phyloP scores from a whole-genome alignment of 2,329 filamentous ascomycete species.

The Aspergillus eucalypticola region DNA sequence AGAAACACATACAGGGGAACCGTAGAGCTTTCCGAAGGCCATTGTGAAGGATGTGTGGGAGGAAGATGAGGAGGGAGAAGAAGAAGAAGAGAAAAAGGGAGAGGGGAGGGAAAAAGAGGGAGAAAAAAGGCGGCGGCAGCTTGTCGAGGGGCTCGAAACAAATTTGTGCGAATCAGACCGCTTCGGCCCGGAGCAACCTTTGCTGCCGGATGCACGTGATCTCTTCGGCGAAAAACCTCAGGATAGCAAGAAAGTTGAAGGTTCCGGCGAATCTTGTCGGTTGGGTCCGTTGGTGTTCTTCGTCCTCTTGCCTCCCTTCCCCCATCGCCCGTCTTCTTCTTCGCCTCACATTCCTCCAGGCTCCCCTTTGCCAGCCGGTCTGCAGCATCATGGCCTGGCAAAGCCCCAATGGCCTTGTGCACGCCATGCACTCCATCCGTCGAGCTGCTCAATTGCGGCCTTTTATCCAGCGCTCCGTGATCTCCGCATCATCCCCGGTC shows the following conservation, averaged over 20 bases:
- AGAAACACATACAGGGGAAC: slow-evolving; percentile 66
- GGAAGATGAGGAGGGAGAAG: slow-evolving; percentile 20
- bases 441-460: slow-evolving; percentile 37
- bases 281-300: background rate
- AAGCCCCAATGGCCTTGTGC: slow-evolving; percentile 36
- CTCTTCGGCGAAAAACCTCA: slow-evolving; percentile 27
- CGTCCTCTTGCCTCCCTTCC: background rate
- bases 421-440: slow-evolving; percentile 37
- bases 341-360: slow-evolving; percentile 5
- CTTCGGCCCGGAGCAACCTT: slow-evolving; percentile 30
- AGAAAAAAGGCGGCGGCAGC: slow-evolving; percentile 13
- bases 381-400: slow-evolving; percentile 39
- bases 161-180: slow-evolving; percentile 32
- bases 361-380: slow-evolving; percentile 14
- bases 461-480: slow-evolving; percentile 44
- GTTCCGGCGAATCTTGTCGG: slow-evolving; percentile 4
- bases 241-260: slow-evolving; percentile 13
- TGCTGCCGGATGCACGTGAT: slow-evolving; percentile 27
- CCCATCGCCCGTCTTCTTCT: background rate
- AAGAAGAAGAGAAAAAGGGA: slow-evolving; percentile 19
- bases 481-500: slow-evolving; percentile 20
- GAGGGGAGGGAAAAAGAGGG: slow-evolving; percentile 16
- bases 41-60: slow-evolving; percentile 58
- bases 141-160: slow-evolving; percentile 14
- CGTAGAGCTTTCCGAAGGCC: slow-evolving; percentile 98